Evolutionary conservation across 495 filamentous ascomycete genomes (phyloP).

Genomic region (Stereocaulon alpinum): DNA sequence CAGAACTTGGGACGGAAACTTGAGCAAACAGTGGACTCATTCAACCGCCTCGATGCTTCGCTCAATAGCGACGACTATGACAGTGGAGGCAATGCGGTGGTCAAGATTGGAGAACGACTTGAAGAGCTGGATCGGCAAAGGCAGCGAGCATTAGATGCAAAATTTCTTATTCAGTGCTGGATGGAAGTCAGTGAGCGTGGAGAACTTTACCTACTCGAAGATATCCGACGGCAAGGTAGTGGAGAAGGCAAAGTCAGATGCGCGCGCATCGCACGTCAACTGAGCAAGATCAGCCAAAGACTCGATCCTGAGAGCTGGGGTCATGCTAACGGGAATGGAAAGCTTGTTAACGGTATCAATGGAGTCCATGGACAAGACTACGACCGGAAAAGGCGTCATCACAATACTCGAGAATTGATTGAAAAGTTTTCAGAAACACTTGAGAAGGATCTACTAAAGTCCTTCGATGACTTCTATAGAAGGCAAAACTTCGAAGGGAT

Average conservation of each 20-base stretch:
- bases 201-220: constrained; percentile 67
- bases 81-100: constrained; percentile 67
- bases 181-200: constrained; percentile 80
- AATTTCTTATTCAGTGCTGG: constrained; percentile 94
- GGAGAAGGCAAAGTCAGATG: constrained; percentile 81
- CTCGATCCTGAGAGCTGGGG: constrained; percentile 67
- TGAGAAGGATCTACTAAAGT: constrained; percentile 88
- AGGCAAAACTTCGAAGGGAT: constrained; percentile 92
- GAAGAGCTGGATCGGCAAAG: constrained; percentile 92
- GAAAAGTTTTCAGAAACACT: constrained; percentile 94
- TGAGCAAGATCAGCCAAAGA: constrained; percentile 78
- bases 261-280: constrained; percentile 78
- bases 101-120: constrained; percentile 87
- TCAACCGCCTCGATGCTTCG: constrained; percentile 76
- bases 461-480: constrained; percentile 94
- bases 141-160: constrained; percentile 80
- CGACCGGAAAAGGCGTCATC: constrained; percentile 29
- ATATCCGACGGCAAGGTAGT: constrained; percentile 64
- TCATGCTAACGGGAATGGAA: constrained; percentile 40
- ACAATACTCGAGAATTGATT: constrained; percentile 77
- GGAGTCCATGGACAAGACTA: constrained; percentile 34
- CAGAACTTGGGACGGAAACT: constrained; percentile 77
- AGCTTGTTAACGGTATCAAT: constrained; percentile 46
- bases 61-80: constrained; percentile 54
- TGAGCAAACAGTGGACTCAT: constrained; percentile 79